These are phyloP conservation scores for Stephania japonica DNA, from an alignment of 164 flowering plant genomes.

Conservation along the genomic window DNA sequence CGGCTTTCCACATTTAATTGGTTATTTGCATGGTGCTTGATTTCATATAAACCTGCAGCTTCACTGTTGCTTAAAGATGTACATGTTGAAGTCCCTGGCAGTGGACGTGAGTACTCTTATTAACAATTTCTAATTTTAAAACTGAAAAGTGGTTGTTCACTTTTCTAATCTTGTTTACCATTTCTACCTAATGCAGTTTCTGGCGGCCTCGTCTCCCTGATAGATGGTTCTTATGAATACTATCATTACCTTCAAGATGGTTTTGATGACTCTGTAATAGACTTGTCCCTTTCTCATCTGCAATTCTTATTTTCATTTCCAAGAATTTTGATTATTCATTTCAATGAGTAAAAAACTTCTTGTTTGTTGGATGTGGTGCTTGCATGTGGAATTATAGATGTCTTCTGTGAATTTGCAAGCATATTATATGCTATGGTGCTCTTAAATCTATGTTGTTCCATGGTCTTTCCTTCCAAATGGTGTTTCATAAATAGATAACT, in stretches of 20 bases:
- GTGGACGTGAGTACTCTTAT: constrained; percentile 62
- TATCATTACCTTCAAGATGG: constrained; percentile 92
- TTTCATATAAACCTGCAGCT: constrained; percentile 34
- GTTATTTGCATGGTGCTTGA: not conserved
- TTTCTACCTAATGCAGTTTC: constrained; percentile 46
- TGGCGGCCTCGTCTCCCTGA: constrained; percentile 60
- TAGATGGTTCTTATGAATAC: constrained; percentile 93
- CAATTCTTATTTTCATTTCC: not conserved
- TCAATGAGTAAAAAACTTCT: not conserved
- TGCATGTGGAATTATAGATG: not conserved
- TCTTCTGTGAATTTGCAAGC: not conserved
- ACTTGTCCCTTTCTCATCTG: constrained; percentile 3
- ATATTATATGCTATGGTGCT: not conserved
- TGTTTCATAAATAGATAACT: not conserved
- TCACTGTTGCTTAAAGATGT: constrained; percentile 74
- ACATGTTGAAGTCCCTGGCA: constrained; percentile 67
- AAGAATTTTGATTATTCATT: not conserved
- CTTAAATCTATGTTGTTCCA: not conserved
- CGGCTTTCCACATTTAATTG: not conserved
- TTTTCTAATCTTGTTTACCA: not conserved
- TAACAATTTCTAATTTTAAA: not conserved
- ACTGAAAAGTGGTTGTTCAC: not conserved
- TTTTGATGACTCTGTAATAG: constrained; percentile 79
- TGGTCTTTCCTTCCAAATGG: not conserved
- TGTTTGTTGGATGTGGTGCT: not conserved